These are phyloP conservation scores for Aspergillus ostianus DNA, from an alignment of 495 filamentous ascomycete genomes.

Conservation along the genomic window DNA sequence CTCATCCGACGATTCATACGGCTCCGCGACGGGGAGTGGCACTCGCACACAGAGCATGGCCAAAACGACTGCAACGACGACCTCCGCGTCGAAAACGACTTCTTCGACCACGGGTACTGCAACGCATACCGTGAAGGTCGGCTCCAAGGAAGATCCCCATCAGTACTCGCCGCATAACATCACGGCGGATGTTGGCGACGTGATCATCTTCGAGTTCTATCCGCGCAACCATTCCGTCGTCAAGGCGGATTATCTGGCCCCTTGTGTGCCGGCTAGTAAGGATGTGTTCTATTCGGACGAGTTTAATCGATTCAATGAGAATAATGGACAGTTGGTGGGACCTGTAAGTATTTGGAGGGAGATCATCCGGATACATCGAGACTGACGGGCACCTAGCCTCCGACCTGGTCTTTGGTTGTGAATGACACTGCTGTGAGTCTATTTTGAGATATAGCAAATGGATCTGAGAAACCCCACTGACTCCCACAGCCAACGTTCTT, in stretches of 20 bases:
- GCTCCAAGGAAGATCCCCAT: slow-evolving; percentile 40
- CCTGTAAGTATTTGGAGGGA: slow-evolving; percentile 15
- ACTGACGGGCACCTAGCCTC: slow-evolving; percentile 20
- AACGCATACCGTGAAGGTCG: slow-evolving; percentile 53
- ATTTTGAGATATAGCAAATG: neutral
- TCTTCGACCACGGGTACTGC: slow-evolving; percentile 17
- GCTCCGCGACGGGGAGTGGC: neutral
- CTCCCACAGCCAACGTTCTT: slow-evolving; percentile 35
- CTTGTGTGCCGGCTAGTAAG: slow-evolving; percentile 52
- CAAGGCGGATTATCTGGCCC: slow-evolving; percentile 53
- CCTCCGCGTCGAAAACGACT: slow-evolving; percentile 7
- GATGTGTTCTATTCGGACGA: slow-evolving; percentile 41
- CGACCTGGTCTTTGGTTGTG: slow-evolving; percentile 36
- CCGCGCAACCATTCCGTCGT: slow-evolving; percentile 61
- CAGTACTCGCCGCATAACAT: slow-evolving; percentile 52
- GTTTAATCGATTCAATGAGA: slow-evolving; percentile 30
- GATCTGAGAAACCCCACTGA: slow-evolving; percentile 5
- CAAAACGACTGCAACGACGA: slow-evolving; percentile 8
- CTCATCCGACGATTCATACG: neutral
- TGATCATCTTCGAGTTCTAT: slow-evolving; percentile 61
- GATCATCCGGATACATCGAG: neutral
- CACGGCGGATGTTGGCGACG: slow-evolving; percentile 51
- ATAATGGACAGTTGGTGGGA: slow-evolving; percentile 30
- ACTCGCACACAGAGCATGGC: neutral
- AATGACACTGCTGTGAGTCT: slow-evolving; percentile 34